Conservation (phyloP, 768 basidiomycete genomes). For the Mycena sanguinolenta region DNA sequence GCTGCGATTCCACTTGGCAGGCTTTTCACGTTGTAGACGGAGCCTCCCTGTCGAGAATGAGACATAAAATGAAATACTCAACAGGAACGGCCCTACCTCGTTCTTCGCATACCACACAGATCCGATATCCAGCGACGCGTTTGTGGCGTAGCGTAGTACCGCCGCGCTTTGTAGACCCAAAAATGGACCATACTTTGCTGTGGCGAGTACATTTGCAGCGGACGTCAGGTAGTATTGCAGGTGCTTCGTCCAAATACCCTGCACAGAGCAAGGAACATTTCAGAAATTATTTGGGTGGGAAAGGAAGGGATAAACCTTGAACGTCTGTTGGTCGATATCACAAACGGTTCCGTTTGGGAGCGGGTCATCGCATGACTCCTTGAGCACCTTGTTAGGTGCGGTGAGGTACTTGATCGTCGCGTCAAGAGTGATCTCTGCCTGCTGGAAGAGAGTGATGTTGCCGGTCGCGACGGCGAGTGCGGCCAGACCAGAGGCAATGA, state of each 20-base stretch:
- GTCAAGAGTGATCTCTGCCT: conserved; percentile 51
- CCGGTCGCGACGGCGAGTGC: conserved; percentile 46
- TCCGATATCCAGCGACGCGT: conserved; percentile 42
- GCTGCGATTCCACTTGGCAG: conserved; percentile 48
- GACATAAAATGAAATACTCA: conserved; percentile 38
- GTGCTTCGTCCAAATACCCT: conserved; percentile 52
- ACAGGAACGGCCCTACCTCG: conserved; percentile 18
- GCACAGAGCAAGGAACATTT: neutral
- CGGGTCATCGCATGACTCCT: conserved; percentile 53
- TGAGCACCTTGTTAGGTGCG: conserved; percentile 40
- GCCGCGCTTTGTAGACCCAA: conserved; percentile 38
- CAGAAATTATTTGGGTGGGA: neutral
- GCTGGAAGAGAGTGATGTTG: conserved; percentile 42
- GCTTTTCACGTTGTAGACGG: conserved; percentile 45
- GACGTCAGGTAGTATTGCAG: conserved; percentile 47
- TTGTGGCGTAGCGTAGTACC: conserved; percentile 42
- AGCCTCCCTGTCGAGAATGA: conserved; percentile 42
- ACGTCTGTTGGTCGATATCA: conserved; percentile 44
- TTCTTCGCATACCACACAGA: conserved; percentile 40
- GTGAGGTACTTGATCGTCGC: conserved; percentile 50
- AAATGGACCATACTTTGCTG: conserved; percentile 39
- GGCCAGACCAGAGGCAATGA: conserved; percentile 55
- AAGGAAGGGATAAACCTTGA: conserved; percentile 7
- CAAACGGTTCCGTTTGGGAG: conserved; percentile 40
- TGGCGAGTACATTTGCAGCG: conserved; percentile 39